Conservation (phyloP, 345 rosid species). For the Rhizophora mangle region DNA sequence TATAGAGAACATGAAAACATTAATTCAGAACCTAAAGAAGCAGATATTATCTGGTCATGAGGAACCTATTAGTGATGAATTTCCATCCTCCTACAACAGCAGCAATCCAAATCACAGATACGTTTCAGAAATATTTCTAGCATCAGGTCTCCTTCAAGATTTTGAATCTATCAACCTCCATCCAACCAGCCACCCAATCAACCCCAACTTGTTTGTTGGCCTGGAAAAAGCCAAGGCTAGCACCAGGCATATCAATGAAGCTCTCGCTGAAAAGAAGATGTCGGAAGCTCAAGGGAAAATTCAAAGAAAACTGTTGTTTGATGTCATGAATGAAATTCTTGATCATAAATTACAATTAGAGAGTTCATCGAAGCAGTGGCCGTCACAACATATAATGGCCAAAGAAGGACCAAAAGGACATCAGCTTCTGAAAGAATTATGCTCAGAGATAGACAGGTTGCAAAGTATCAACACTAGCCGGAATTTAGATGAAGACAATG, state of each 20-base stretch:
- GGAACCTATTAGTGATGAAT: conserved; percentile 24
- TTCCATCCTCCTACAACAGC: conserved; percentile 16
- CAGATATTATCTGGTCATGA: conserved; percentile 17
- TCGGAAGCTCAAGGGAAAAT: conserved; percentile 35
- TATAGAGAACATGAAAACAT: conserved; percentile 22
- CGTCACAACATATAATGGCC: conserved; percentile 21
- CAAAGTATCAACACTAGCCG: conserved; percentile 44
- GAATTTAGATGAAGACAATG: conserved; percentile 46
- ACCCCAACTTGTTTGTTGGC: conserved; percentile 49
- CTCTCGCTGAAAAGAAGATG: conserved; percentile 24
- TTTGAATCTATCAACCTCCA: conserved; percentile 46
- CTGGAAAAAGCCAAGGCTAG: conserved; percentile 57
- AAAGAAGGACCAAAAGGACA: conserved; percentile 34
- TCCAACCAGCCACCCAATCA: conserved; percentile 51
- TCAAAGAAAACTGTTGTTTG: conserved; percentile 70
- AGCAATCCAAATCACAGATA: conserved; percentile 55
- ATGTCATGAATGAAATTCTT: conserved; percentile 68
- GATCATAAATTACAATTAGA: conserved; percentile 36
- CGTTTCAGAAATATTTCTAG: conserved; percentile 57
- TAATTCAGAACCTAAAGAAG: conserved; percentile 20
- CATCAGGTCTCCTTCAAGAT: conserved; percentile 58
- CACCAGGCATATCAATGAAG: conserved; percentile 25
- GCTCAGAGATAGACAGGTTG: conserved; percentile 63
- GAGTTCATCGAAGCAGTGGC: conserved; percentile 33
- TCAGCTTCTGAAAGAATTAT: conserved; percentile 55